Percentiles rank a stretch among this genome's conserved stretches.
Conservation (phyloP, 345 rosid species). For the Bruguiera parviflora region DNA sequence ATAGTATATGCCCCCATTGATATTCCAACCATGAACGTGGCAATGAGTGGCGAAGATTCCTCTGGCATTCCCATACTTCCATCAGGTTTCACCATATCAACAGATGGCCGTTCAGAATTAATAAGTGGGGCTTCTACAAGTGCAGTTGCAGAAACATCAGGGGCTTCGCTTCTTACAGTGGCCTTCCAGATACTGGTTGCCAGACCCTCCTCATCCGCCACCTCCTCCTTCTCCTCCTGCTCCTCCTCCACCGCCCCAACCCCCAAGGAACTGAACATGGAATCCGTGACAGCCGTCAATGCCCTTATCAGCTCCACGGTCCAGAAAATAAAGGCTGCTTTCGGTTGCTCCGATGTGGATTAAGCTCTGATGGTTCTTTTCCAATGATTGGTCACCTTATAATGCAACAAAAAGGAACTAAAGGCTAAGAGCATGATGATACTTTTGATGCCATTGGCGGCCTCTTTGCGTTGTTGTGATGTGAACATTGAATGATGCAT, state of each 20-base stretch:
- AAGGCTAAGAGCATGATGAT: no score
- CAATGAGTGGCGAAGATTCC: conserved; percentile 36
- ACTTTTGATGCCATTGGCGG: no score
- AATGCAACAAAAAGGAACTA: background rate
- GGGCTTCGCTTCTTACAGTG: conserved; percentile 52
- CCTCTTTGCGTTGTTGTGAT: no score
- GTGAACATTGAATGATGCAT: no score
- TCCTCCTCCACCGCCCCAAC: background rate
- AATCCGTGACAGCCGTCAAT: conserved; percentile 47
- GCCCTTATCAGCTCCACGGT: conserved; percentile 53
- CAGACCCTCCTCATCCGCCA: conserved; percentile 4
- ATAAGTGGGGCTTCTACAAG: conserved; percentile 16
- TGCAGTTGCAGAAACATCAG: background rate
- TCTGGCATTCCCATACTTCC: conserved; percentile 51
- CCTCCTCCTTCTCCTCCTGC: conserved; percentile 5
- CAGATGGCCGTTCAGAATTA: conserved; percentile 32
- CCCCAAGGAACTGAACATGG: conserved; percentile 29
- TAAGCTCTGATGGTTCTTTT: background rate
- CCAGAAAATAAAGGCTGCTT: conserved; percentile 42
- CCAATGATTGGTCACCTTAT: no score
- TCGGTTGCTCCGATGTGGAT: conserved; percentile 24
- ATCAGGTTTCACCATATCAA: conserved; percentile 63
- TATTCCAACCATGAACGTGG: conserved; percentile 27
- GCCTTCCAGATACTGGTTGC: conserved; percentile 61
- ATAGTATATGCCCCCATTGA: conserved; percentile 65